Evolutionary conservation across 768 basidiomycete genomes (phyloP), one percentile per base, ranked within the genome.

Genomic region (Kwoniella pini): DNA sequence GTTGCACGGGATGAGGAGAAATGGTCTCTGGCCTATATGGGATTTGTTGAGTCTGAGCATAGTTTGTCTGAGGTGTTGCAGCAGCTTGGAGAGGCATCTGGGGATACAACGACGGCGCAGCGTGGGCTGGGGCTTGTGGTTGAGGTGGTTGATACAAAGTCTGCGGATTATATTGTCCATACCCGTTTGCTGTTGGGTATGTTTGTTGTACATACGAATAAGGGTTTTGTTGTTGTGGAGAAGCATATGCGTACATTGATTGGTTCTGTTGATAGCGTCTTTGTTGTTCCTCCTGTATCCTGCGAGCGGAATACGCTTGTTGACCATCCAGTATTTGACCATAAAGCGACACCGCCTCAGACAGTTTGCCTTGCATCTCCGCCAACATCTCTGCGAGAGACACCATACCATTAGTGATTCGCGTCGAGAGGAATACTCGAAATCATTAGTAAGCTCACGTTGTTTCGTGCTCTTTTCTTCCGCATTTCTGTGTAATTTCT

Each of bases 331-430:
- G 81, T 21, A 96, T 81, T 54, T 88, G 85, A 67, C 97, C 94
- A 74, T 97, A 98, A 3, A 96, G 80, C 73, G 89, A 88, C 44
- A 97, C 91, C 0, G 91, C 92, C 76, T 95, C 86, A 0, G 91
- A 89, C 10, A 99, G 79, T 78, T 97, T 95, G 46, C 89, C 88
- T 69, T 97, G 89, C 92, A 98, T 97, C 49, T 97, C 93, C 6
- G 86, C 82, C 33, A 99, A 81, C 74, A 94, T 82, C 77, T 93
- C 93, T 92, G 72, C 24, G 17, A 15, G 15, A 3, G 5, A 45
- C 44, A 22, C 5, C 15, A 7, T 5, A 28, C 21, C 33, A 38
- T 15, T 21, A 22, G 33, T 6, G 33, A 53, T 38, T 33, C 38
- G 19, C 39, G 12, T 7, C 6, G 17, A 33, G 51, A 52, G 24